Percentiles rank a stretch among this genome's conserved stretches.
These are phyloP conservation scores for Fraxinus angustifolia DNA, from an alignment of 305 asterid genomes.

Conservation along the genomic window DNA sequence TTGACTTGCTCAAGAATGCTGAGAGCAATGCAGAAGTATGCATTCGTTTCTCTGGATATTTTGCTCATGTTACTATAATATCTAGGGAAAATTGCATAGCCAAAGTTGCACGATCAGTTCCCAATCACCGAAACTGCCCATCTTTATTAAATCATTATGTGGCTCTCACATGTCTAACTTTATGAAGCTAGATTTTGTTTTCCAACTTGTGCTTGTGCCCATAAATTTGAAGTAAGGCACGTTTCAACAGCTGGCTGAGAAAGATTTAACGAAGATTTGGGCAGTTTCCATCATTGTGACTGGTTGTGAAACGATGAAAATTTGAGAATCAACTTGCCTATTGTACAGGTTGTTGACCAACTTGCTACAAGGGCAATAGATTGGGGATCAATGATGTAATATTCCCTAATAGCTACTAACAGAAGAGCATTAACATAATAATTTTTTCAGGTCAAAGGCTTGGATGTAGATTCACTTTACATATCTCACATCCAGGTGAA, in stretches of 20 bases:
- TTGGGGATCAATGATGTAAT: background rate
- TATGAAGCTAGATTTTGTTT: background rate
- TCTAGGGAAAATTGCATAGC: background rate
- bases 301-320: background rate
- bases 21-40: conserved; percentile 80
- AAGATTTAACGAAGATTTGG: background rate
- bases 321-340: background rate
- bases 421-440: background rate
- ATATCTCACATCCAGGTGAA: conserved; percentile 83
- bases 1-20: conserved; percentile 75
- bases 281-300: background rate
- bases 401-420: background rate
- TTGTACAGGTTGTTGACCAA: background rate
- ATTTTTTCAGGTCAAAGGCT: conserved; percentile 49
- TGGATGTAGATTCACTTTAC: conserved; percentile 73
- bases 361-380: background rate
- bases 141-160: background rate
- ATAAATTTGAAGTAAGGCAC: background rate
- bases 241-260: background rate
- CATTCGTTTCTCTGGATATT: background rate
- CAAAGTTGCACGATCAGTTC: background rate
- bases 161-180: background rate
- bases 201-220: background rate
- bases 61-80: background rate
- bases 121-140: background rate